phyloP scores from a whole-genome alignment of 371 early-diverging fungal genomes.

The Lichtheimia ramosa region DNA sequence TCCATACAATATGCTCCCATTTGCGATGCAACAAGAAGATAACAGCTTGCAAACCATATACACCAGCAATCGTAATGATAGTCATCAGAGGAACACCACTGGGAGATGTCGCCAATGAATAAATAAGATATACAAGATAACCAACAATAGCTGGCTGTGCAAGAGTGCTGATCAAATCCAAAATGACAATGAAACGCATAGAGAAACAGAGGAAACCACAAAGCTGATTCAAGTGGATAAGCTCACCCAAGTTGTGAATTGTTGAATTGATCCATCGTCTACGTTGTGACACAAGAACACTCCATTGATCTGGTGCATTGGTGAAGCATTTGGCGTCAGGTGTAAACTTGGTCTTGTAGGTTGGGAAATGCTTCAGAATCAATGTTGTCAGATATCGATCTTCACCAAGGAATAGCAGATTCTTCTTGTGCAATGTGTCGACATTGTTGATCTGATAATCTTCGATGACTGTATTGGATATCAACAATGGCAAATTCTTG shows the following conservation, averaged over 20 bases:
- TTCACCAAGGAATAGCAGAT: constrained; percentile 78
- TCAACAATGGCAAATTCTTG: constrained; percentile 87
- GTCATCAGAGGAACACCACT: constrained; percentile 52
- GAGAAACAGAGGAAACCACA: constrained; percentile 97
- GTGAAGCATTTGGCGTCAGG: constrained; percentile 94
- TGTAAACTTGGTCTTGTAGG: constrained; percentile 92
- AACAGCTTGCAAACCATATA: constrained; percentile 81
- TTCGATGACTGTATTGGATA: constrained; percentile 85
- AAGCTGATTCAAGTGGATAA: constrained; percentile 79
- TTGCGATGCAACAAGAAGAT: constrained; percentile 83
- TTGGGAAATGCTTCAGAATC: constrained; percentile 97
- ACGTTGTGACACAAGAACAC: constrained; percentile 91
- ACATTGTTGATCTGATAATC: constrained; percentile 95
- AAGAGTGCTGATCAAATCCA: constrained; percentile 90
- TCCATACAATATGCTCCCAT: constrained; percentile 73
- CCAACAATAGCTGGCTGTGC: constrained; percentile 88
- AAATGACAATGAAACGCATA: constrained; percentile 92
- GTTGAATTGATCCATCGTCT: constrained; percentile 98
- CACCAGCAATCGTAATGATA: constrained; percentile 67
- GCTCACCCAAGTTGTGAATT: constrained; percentile 91
- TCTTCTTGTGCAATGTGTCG: constrained; percentile 96
- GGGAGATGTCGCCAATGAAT: constrained; percentile 39
- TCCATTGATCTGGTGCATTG: constrained; percentile 91
- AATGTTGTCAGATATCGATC: constrained; percentile 95
- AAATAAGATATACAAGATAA: constrained; percentile 77